These are phyloP conservation scores for Coniochaeta ligniaria DNA, from an alignment of 2,329 filamentous ascomycete genomes.

Conservation along the genomic window DNA sequence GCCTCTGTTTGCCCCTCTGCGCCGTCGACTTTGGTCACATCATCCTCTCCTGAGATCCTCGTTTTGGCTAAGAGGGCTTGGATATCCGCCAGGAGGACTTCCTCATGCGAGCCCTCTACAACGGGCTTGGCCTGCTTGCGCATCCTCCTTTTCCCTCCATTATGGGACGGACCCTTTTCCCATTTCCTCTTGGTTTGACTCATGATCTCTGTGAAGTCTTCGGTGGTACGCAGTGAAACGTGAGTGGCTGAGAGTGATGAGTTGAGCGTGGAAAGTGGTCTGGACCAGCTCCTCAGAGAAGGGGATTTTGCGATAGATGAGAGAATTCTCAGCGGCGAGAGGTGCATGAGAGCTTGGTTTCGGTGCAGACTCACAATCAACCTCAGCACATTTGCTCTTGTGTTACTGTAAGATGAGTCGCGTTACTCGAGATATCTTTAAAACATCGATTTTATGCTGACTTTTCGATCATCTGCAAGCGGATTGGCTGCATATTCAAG, in stretches of 20 bases:
- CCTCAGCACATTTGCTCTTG: background rate
- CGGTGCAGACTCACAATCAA: too few relatives aligned
- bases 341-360: background rate
- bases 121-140: conserved; percentile 41
- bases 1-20: background rate
- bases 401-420: background rate
- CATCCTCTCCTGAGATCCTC: conserved; percentile 20
- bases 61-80: conserved; percentile 42
- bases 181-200: background rate
- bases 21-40: conserved; percentile 9
- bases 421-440: background rate
- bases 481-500: background rate
- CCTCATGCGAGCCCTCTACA: conserved; percentile 56
- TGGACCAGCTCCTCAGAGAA: background rate
- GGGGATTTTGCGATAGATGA: background rate
- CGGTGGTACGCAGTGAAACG: background rate
- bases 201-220: background rate
- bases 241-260: background rate
- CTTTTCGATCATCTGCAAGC: background rate
- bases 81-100: conserved; percentile 60
- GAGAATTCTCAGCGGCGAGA: background rate
- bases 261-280: background rate
- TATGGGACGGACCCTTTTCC: background rate
- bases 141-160: conserved; percentile 42
- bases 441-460: background rate